A percentile compares a stretch with the other conserved stretches of the same genome.
Conservation (phyloP, 352 stramenopile species). For the Phytopythium ostracodes region DNA sequence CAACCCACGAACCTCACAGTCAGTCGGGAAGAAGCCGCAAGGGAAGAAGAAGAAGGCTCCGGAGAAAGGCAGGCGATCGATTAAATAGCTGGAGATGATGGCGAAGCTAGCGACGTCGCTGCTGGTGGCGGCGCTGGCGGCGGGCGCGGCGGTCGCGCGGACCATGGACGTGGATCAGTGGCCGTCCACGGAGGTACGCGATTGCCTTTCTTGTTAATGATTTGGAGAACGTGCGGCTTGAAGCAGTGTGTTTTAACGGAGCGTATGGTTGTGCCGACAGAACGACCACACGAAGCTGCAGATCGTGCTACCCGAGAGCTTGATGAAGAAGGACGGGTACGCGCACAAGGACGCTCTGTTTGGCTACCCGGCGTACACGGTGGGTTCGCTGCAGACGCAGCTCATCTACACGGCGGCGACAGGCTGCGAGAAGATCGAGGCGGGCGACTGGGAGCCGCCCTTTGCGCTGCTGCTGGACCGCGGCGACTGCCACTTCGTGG, state of each 20-base stretch:
- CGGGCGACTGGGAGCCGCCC: slow-evolving; percentile 82
- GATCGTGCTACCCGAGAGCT: slow-evolving; percentile 79
- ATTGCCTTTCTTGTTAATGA: no score
- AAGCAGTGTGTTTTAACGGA: no score
- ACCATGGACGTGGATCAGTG: slow-evolving; percentile 81
- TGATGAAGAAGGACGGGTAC: slow-evolving; percentile 93
- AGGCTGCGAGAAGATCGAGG: slow-evolving; percentile 76
- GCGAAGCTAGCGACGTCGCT: slow-evolving; percentile 8
- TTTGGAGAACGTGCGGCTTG: neutral
- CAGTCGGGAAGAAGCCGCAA: slow-evolving; percentile 7
- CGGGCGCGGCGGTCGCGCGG: slow-evolving; percentile 21
- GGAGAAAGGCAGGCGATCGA: neutral
- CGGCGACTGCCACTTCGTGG: slow-evolving; percentile 95
- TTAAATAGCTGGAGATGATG: neutral
- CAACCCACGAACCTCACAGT: no score
- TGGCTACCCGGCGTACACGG: slow-evolving; percentile 92
- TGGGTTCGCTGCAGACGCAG: slow-evolving; percentile 81
- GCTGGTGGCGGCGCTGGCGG: slow-evolving; percentile 18
- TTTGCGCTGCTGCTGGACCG: slow-evolving; percentile 97
- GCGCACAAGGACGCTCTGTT: slow-evolving; percentile 97
- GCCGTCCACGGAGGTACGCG: slow-evolving; percentile 72
- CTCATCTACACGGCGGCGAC: slow-evolving; percentile 87
- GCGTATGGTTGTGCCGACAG: slow-evolving; percentile 21
- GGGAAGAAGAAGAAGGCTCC: no score
- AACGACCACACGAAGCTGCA: slow-evolving; percentile 88